Evolutionary conservation across 371 early-diverging fungal species (phyloP).

Genomic region (Mortierella polycephala): DNA sequence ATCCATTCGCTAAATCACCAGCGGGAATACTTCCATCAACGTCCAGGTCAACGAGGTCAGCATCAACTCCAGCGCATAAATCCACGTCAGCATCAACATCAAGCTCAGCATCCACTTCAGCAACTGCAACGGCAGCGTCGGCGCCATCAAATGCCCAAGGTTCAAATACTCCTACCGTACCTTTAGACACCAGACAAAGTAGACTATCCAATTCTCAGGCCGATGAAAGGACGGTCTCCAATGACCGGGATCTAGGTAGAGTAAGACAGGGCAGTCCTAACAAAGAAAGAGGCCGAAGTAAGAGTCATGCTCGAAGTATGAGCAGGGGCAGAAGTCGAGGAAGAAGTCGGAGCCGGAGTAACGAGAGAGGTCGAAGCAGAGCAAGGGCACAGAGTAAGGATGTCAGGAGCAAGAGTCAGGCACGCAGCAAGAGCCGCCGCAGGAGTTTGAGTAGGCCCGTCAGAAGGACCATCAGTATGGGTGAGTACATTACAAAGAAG

Average conservation of each 20-base stretch:
- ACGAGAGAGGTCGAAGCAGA: conserved; percentile 11
- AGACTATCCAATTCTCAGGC: no score
- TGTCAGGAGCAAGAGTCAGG: conserved; percentile 16
- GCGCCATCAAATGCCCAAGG: no score
- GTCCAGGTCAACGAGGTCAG: background rate
- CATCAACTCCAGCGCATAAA: background rate
- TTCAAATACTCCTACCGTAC: no score
- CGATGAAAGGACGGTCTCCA: no score
- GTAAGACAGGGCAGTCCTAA: background rate
- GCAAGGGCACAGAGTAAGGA: conserved; percentile 2
- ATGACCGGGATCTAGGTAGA: no score
- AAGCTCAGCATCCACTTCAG: no score
- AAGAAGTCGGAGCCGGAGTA: conserved; percentile 3
- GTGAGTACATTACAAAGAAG: conserved; percentile 9
- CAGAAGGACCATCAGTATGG: conserved; percentile 22
- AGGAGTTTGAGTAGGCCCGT: conserved; percentile 30
- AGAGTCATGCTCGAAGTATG: background rate
- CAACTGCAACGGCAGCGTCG: no score
- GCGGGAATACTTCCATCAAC: background rate
- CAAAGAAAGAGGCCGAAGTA: background rate
- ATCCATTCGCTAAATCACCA: conserved; percentile 5
- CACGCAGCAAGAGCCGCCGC: conserved; percentile 23
- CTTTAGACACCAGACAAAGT: no score
- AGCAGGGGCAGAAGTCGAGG: background rate
- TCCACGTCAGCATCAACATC: background rate